phyloP scores from a whole-genome alignment of 2,329 filamentous ascomycete species.

The Cryphonectria japonica region DNA sequence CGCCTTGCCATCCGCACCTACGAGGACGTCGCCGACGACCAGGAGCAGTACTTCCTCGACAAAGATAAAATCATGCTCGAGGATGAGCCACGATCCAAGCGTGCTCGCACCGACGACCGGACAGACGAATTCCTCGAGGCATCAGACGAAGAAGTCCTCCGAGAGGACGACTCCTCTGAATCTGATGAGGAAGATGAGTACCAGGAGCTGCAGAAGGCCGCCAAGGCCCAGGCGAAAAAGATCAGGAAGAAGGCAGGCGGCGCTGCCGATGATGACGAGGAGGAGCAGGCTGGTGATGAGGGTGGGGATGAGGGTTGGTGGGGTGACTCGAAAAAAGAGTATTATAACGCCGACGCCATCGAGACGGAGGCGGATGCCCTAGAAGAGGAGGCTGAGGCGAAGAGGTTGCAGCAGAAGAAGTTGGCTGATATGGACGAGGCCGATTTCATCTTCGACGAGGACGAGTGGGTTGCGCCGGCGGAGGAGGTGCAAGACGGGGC shows the following conservation, averaged over 20 bases:
- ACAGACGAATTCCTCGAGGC: constrained; percentile 63
- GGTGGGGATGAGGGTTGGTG: constrained; percentile 72
- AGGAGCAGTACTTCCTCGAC: constrained; percentile 90
- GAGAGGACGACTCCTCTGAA: constrained; percentile 32
- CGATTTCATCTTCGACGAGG: constrained; percentile 91
- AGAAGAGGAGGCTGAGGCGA: constrained; percentile 90
- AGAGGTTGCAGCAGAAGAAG: constrained; percentile 87
- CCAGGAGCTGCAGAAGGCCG: constrained; percentile 27
- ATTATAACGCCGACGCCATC: constrained; percentile 84
- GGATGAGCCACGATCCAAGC: constrained; percentile 78
- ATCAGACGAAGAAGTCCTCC: constrained; percentile 63
- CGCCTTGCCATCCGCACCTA: constrained; percentile 67
- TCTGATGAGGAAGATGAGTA: constrained; percentile 35
- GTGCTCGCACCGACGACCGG: constrained; percentile 70
- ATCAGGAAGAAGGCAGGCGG: constrained; percentile 47
- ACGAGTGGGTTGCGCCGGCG: constrained; percentile 74
- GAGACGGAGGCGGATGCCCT: constrained; percentile 71
- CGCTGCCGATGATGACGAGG: constrained; percentile 66
- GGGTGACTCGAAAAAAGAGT: constrained; percentile 86
- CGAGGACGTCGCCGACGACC: constrained; percentile 88
- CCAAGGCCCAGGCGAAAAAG: constrained; percentile 24
- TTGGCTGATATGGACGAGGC: constrained; percentile 85
- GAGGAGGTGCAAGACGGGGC: constrained; percentile 54
- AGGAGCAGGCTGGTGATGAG: constrained; percentile 50
- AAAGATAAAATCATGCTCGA: constrained; percentile 86